Percentiles rank a stretch among this genome's conserved stretches.
These are phyloP conservation scores for Tylopilus intermedius DNA, from an alignment of 768 basidiomycete genomes.

Conservation along the genomic window DNA sequence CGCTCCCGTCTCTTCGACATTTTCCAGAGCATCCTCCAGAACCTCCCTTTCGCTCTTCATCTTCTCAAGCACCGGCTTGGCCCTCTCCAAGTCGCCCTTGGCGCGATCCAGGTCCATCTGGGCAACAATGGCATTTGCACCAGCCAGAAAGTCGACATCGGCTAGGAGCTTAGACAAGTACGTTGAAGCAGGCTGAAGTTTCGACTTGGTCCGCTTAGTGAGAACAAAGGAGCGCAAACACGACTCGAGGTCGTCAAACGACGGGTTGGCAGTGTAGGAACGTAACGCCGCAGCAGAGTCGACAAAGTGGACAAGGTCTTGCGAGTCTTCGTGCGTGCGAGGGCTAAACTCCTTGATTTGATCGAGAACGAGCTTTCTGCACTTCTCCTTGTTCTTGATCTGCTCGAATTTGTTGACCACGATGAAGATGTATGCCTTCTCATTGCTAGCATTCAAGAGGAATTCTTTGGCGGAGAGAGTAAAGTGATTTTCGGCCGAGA, in stretches of 20 bases:
- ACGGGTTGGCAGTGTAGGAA: conserved; percentile 56
- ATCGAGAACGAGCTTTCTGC: conserved; percentile 80
- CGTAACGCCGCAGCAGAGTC: conserved; percentile 78
- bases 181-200: conserved; percentile 88
- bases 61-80: conserved; percentile 82
- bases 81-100: conserved; percentile 57
- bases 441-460: conserved; percentile 85
- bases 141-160: conserved; percentile 83
- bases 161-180: conserved; percentile 87
- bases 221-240: conserved; percentile 92
- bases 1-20: conserved; percentile 71
- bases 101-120: conserved; percentile 71
- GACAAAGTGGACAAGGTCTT: conserved; percentile 96
- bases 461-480: conserved; percentile 95
- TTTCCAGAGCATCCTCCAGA: conserved; percentile 75
- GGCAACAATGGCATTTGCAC: conserved; percentile 85
- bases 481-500: conserved; percentile 97
- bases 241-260: conserved; percentile 87
- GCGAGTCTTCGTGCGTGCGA: conserved; percentile 83
- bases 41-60: conserved; percentile 71
- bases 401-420: conserved; percentile 98
- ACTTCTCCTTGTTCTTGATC: conserved; percentile 93
- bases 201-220: conserved; percentile 92
- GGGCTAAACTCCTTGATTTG: conserved; percentile 93
- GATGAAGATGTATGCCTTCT: conserved; percentile 97